Conservation (phyloP, 306 rosid species). For the Echinosophora koreensis region DNA sequence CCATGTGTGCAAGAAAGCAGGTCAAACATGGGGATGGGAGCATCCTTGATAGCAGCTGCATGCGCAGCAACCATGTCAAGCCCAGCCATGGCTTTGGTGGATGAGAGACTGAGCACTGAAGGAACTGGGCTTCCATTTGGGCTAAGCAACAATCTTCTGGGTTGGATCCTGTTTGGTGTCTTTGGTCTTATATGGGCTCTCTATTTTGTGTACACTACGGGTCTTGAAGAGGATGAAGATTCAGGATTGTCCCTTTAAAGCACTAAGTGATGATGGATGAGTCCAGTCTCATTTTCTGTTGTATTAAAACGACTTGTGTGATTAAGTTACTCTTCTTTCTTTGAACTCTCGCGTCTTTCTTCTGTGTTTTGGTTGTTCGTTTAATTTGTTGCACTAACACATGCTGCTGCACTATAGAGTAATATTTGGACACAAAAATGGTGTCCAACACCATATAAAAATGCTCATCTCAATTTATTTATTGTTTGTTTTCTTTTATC, state of each 20-base stretch:
- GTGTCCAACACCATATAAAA: too few relatives aligned
- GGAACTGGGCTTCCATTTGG: slow-evolving; percentile 98
- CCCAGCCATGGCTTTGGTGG: slow-evolving; percentile 96
- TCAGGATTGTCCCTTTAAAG: slow-evolving; percentile 87
- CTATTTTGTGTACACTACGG: slow-evolving; percentile 65
- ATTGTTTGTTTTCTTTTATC: too few relatives aligned
- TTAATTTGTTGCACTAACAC: too few relatives aligned
- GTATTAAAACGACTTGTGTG: slow-evolving; percentile 40
- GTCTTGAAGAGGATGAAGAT: slow-evolving; percentile 92
- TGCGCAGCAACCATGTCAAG: slow-evolving; percentile 68
- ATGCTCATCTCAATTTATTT: too few relatives aligned
- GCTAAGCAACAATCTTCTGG: slow-evolving; percentile 93
- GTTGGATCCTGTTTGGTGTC: slow-evolving; percentile 85
- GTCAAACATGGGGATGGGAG: slow-evolving; percentile 68
- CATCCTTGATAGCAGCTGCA: slow-evolving; percentile 77
- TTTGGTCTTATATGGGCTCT: slow-evolving; percentile 78
- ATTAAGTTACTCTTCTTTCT: slow-evolving; percentile 33
- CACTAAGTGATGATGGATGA: background rate
- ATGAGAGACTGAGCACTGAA: slow-evolving; percentile 89
- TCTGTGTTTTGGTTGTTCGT: too few relatives aligned
- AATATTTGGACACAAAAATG: too few relatives aligned
- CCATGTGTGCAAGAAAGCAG: slow-evolving; percentile 45
- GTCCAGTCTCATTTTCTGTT: slow-evolving; percentile 39
- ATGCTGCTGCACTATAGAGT: too few relatives aligned
- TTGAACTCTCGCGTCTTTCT: slow-evolving; percentile 18